phyloP scores from a whole-genome alignment of 1,139 yeast genomes.

The Eremothecium cymbalariae region DNA sequence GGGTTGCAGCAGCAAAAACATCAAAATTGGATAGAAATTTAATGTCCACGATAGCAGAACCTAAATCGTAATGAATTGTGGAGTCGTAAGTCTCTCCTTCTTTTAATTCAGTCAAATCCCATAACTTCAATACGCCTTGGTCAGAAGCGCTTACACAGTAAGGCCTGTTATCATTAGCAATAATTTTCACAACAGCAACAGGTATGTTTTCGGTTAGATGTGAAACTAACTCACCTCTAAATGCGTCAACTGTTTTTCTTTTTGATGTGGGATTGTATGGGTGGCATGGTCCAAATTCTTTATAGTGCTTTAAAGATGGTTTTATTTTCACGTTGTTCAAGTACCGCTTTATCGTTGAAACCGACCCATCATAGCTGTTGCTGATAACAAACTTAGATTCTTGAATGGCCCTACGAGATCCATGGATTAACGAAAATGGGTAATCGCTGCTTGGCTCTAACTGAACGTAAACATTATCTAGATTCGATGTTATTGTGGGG shows the following conservation, averaged over 20 bases:
- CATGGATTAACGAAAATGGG: background rate
- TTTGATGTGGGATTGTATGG: conserved; percentile 10
- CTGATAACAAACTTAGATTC: conserved; percentile 23
- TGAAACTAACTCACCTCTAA: conserved; percentile 48
- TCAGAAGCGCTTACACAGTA: conserved; percentile 75
- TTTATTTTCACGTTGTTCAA: conserved; percentile 47
- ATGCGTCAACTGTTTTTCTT: conserved; percentile 23
- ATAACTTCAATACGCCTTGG: conserved; percentile 60
- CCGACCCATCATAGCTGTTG: conserved; percentile 60
- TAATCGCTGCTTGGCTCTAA: conserved; percentile 31
- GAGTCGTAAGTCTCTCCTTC: conserved; percentile 58
- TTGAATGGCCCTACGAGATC: conserved; percentile 3
- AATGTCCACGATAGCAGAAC: conserved; percentile 42
- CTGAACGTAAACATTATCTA: conserved; percentile 59
- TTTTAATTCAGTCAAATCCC: conserved; percentile 68
- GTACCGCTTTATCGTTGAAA: conserved; percentile 53
- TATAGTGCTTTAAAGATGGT: conserved; percentile 51
- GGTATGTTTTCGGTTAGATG: conserved; percentile 48
- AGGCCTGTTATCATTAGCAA: conserved; percentile 46
- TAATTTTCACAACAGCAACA: conserved; percentile 46
- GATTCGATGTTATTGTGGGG: conserved; percentile 50
- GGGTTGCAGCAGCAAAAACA: conserved; percentile 60
- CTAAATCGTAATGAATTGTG: conserved; percentile 41
- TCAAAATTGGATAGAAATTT: conserved; percentile 52
- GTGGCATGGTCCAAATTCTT: conserved; percentile 53